Base-by-base conservation (phyloP, 2,329 filamentous ascomycete species). In the Aspergillus terreus region DNA sequence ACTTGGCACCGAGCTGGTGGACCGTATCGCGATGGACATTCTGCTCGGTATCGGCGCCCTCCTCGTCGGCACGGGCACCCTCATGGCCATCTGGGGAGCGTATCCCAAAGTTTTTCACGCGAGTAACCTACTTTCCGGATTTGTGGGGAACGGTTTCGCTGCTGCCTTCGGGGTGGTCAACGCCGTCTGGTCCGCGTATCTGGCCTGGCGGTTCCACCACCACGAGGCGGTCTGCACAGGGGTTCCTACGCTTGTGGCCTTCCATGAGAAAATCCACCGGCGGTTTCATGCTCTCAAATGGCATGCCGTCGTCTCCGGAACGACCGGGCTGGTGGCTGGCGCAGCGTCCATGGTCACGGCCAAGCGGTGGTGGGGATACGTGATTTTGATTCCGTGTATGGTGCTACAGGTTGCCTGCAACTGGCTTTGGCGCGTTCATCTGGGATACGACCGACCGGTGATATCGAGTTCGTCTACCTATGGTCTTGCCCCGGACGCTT, bases 51-150 rank as follows among this genome's bases (percentile, higher is more conserved):
- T 73, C 14, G 78, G 77, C 0, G 74, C 78, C 0, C 50, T 82
- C 1, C 57, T 81, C 2, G 79, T 83, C 14, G 76, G 74, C 5
- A 58, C 72, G 0, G 80, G 80, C 7, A 81, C 80, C 0, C 71
- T 76, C 51, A 72, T 82, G 73, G 80, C 80, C 9, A 81, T 82
- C 14, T 76, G 68, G 1, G 80, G 80, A 1, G 73, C 69, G 0
- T 69, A 80, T 45, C 63, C 27, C 0, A 52, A 33, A 0, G 69
- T 81, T 0, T 82, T 65, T 50, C 4, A 64, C 0, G 73, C 76
- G 0, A 80, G 76, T 58, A 83, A 83, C 49, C 61, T 82, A 2
- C 61, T 82, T 0, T 81, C 80, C 0, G 80, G 80, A 1, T 82
- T 81, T 52, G 68, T 83, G 15, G 80, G 80, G 2, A 82, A 83